phyloP scores from a whole-genome alignment of 371 early-diverging fungal genomes.

The Apophysomyces sp. region DNA sequence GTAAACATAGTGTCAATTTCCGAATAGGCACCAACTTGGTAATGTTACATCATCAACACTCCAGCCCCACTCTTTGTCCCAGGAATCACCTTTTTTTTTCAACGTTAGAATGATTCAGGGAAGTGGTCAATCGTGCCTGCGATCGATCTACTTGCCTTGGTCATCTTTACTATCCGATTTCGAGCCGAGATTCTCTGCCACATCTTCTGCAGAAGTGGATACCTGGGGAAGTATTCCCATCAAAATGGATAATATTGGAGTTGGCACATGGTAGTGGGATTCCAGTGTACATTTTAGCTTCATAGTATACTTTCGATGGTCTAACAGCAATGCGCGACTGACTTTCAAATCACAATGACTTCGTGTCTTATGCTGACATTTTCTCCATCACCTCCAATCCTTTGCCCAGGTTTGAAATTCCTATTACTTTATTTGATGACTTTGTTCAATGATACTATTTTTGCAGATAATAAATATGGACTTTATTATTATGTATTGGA shows the following conservation, averaged over 20 bases:
- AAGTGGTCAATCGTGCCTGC: neutral
- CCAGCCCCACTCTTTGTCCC: constrained; percentile 50
- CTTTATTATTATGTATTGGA: no score
- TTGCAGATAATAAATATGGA: no score
- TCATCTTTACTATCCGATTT: constrained; percentile 12
- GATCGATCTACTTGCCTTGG: constrained; percentile 10
- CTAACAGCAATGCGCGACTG: constrained; percentile 1
- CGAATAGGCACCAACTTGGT: neutral
- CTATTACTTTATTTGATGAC: no score
- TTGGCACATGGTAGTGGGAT: constrained; percentile 39
- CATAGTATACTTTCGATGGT: constrained; percentile 11
- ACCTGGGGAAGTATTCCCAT: constrained; percentile 47
- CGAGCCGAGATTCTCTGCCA: constrained; percentile 25
- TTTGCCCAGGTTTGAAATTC: no score
- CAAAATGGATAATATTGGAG: constrained; percentile 41
- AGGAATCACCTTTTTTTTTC: constrained; percentile 27
- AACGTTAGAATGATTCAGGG: neutral
- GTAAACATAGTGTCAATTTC: neutral
- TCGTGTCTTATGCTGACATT: no score
- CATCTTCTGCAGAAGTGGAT: constrained; percentile 39
- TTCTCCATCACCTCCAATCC: no score
- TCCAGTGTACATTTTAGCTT: constrained; percentile 35
- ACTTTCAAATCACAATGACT: neutral
- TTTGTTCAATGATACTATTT: no score
- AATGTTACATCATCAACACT: constrained; percentile 34